A percentile compares a stretch with the other conserved stretches of the same genome.
Evolutionary conservation across 495 filamentous ascomycete species (phyloP).

Genomic region (Cenococcum geophilum): DNA sequence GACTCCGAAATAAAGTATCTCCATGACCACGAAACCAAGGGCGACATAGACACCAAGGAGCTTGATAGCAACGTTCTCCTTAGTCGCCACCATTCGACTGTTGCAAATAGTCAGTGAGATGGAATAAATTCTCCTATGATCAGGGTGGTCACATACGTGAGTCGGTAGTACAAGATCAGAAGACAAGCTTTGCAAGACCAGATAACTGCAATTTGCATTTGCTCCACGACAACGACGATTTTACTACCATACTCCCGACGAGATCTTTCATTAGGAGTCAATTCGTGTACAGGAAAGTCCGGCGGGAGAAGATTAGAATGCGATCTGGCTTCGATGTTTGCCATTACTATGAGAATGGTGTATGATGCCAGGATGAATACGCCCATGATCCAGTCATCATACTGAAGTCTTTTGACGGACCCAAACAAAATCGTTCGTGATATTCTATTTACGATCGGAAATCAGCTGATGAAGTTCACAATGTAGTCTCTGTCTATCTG

Average conservation of each 20-base stretch:
- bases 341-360: constrained; percentile 50
- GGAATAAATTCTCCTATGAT: too few species aligned
- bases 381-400: constrained; percentile 58
- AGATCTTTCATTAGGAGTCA: constrained; percentile 45
- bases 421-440: constrained; percentile 44
- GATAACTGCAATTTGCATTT: constrained; percentile 45
- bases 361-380: constrained; percentile 48
- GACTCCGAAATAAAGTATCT: constrained; percentile 57
- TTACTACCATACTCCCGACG: constrained; percentile 51
- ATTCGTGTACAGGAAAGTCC: constrained; percentile 41
- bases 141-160: constrained; percentile 36
- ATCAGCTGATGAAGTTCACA: not conserved
- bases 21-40: constrained; percentile 53
- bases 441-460: constrained; percentile 16
- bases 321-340: constrained; percentile 52
- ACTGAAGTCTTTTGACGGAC: constrained; percentile 44
- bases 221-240: constrained; percentile 47
- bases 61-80: constrained; percentile 49
- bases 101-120: too few species aligned
- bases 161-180: constrained; percentile 48
- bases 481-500: constrained; percentile 5
- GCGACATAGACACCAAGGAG: constrained; percentile 50
- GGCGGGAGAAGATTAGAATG: constrained; percentile 57
- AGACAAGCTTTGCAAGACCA: constrained; percentile 54
- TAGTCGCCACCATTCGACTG: constrained; percentile 34